Percentiles rank a stretch among this genome's conserved stretches.
These are phyloP conservation scores for Nicotiana otophora DNA, from an alignment of 257 asterid species.

Conservation along the genomic window DNA sequence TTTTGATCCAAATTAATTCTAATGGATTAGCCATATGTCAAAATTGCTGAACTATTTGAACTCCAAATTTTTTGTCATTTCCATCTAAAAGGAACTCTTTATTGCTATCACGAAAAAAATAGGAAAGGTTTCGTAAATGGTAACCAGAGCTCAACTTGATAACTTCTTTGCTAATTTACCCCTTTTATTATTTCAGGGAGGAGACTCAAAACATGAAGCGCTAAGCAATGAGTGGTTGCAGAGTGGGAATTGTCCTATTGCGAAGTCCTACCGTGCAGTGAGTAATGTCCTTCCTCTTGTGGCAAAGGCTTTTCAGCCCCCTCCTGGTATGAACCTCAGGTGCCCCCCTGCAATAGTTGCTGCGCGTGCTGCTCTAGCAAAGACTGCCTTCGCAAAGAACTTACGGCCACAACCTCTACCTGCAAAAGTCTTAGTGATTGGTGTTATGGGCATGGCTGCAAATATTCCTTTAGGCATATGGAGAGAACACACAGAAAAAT, in stretches of 20 bases:
- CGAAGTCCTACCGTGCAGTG: slow-evolving; percentile 85
- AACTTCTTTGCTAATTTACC: background rate
- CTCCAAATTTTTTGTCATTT: too few species aligned
- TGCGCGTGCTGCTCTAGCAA: slow-evolving; percentile 73
- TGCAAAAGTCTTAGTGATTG: slow-evolving; percentile 65
- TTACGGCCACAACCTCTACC: slow-evolving; percentile 89
- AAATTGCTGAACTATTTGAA: too few species aligned
- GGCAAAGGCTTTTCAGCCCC: slow-evolving; percentile 76
- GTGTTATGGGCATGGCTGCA: slow-evolving; percentile 77
- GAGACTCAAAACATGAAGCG: slow-evolving; percentile 61
- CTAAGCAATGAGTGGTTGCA: slow-evolving; percentile 77
- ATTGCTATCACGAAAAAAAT: too few species aligned
- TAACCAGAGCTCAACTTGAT: background rate
- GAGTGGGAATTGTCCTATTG: slow-evolving; percentile 84
- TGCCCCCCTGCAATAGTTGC: slow-evolving; percentile 85
- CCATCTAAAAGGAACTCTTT: too few species aligned
- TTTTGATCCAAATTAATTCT: background rate
- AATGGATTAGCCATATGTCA: background rate
- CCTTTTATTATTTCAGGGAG: slow-evolving; percentile 41
- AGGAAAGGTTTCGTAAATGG: background rate
- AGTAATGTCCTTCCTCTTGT: slow-evolving; percentile 74
- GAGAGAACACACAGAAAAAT: slow-evolving; percentile 89
- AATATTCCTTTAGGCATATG: slow-evolving; percentile 83
- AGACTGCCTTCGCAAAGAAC: slow-evolving; percentile 73
- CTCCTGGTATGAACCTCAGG: slow-evolving; percentile 58